Evolutionary conservation across 2,329 filamentous ascomycete genomes (phyloP), one percentile per base, ranked within the genome.

Genomic region (Coniochaeta hoffmannii): DNA sequence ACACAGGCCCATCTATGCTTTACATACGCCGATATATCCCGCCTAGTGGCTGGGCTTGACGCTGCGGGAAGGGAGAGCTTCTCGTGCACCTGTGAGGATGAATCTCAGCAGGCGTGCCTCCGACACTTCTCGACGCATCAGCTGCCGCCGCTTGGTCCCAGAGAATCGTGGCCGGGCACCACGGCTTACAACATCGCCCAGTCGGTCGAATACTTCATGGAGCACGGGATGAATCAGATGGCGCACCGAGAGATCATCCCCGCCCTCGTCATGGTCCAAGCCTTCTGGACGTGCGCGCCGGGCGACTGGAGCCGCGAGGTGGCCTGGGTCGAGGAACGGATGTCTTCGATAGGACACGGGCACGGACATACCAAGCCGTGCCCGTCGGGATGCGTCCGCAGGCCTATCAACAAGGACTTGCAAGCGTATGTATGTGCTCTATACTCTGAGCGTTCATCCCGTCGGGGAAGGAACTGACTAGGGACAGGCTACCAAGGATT

Each of bases 121-220:
- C 38, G 30, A 12, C 44, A 50, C 14, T 54, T 56, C 49, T 8
- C n/a, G 4, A 36, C 31, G 14, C 8, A 26, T 15, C 6, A 7
- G 34, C 44, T 56, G 22, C 57, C 53, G 10, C 46, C 44, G 3
- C 51, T 56, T 5, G 46, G 11, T 14, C 49, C 44, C 9, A 53
- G 53, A 24, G 19, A 53, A 46, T 53, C 34, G 28, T 59, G 35
- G 60, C 57, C n/a, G 12, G 55, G 55, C 22, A 50, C 56, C 4
- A 55, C 53, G 44, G 50, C 55, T n/a, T 55, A 52, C 50, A 59
- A 64, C 51, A 57, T 64, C 24, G 62, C 60, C 57, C 63, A 63
- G 55, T 59, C 59, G 1, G 46, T 58, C 22, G 63, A 64, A 53
- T 63, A 59, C 54, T 64, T 62, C 41, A 10, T 63, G 32, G 50